A percentile compares a stretch with the other conserved stretches of the same genome.
These are phyloP conservation scores for Fusarium denticulatum DNA, from an alignment of 2,329 filamentous ascomycete genomes.

Conservation along the genomic window DNA sequence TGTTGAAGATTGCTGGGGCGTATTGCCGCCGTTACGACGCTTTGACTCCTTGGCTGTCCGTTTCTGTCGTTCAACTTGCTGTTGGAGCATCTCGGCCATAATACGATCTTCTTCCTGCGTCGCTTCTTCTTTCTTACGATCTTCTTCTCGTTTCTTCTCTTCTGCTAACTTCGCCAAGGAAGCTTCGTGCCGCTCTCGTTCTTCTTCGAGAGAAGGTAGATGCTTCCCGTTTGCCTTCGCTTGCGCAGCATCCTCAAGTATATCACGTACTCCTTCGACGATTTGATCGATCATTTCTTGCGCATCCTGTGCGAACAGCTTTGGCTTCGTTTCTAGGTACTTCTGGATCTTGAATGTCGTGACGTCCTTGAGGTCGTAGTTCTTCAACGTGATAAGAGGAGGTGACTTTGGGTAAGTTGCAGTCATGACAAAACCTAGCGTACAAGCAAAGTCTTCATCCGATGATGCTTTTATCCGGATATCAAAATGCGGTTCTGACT, in stretches of 20 bases:
- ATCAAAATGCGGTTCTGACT: constrained; percentile 84
- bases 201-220: constrained; percentile 87
- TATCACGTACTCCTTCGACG: constrained; percentile 74
- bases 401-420: constrained; percentile 90
- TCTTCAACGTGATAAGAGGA: constrained; percentile 76
- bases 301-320: constrained; percentile 60
- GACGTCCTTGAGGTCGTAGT: constrained; percentile 73
- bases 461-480: constrained; percentile 79
- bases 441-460: constrained; percentile 75
- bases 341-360: constrained; percentile 77
- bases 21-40: constrained; percentile 57
- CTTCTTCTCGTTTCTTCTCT: constrained; percentile 64
- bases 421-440: constrained; percentile 82
- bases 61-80: constrained; percentile 75
- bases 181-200: constrained; percentile 84
- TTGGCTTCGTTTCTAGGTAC: constrained; percentile 68
- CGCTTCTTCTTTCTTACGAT: constrained; percentile 64
- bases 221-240: constrained; percentile 78
- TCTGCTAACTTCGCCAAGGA: constrained; percentile 69
- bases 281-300: constrained; percentile 73
- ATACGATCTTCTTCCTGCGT: constrained; percentile 75
- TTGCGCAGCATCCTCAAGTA: constrained; percentile 86
- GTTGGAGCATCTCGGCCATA: constrained; percentile 75
- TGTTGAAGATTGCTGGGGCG: constrained; percentile 40
- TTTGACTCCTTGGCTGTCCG: constrained; percentile 72